A percentile compares a stretch with the other conserved stretches of the same genome.
Conservation (phyloP, 2,329 filamentous ascomycete genomes). For the Cercospora beticola region DNA sequence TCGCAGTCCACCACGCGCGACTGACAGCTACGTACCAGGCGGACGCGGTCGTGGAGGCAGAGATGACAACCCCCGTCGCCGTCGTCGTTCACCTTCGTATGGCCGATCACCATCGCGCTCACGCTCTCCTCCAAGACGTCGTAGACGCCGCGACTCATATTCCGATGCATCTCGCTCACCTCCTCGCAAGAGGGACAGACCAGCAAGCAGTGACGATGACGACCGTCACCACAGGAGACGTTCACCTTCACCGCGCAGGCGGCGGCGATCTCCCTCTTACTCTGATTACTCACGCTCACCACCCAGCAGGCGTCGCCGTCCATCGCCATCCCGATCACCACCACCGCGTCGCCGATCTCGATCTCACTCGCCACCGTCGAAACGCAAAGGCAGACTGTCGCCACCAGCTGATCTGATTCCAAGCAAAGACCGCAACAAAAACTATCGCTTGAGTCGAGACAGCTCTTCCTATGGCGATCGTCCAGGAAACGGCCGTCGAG, state of each 20-base stretch:
- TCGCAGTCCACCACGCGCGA: conserved; percentile 47
- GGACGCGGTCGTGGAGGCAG: conserved; percentile 38
- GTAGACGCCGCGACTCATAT: conserved; percentile 25
- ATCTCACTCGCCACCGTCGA: conserved; percentile 29
- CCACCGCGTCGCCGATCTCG: conserved; percentile 23
- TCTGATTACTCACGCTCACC: conserved; percentile 66
- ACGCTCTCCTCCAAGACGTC: conserved; percentile 33
- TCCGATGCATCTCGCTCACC: conserved; percentile 17
- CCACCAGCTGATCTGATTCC: conserved; percentile 25
- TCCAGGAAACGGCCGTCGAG: conserved; percentile 7
- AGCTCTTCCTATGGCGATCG: conserved; percentile 16
- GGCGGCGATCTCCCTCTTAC: conserved; percentile 57
- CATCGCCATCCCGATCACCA: conserved; percentile 38
- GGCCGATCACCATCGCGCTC: conserved; percentile 31
- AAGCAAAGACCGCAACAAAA: conserved; percentile 15
- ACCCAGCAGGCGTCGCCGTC: conserved; percentile 71
- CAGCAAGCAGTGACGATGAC: conserved; percentile 15
- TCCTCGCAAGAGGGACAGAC: conserved; percentile 21
- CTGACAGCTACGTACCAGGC: conserved; percentile 59
- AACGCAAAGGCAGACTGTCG: conserved; percentile 24
- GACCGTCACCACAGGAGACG: conserved; percentile 24
- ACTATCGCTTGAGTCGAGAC: conserved; percentile 24
- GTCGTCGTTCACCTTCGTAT: conserved; percentile 32
- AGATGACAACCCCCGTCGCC: conserved; percentile 40
- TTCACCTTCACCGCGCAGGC: conserved; percentile 36